phyloP scores from a whole-genome alignment of 768 basidiomycete species.

The Tricholoma flavovirens region DNA sequence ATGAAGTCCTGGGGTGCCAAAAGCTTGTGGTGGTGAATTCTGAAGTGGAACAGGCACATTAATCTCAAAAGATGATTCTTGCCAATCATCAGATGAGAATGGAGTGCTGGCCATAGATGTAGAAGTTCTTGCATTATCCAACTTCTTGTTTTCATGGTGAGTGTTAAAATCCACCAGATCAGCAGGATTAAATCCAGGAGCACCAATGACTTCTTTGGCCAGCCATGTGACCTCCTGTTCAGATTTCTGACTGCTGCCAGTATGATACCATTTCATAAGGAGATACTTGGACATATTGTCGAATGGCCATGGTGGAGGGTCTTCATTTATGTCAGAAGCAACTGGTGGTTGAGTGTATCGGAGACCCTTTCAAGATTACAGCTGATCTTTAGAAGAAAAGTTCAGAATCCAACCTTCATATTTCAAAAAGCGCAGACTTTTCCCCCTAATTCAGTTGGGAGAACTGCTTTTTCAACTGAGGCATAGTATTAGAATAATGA shows the following conservation, averaged over 20 bases:
- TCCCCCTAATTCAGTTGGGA: no score
- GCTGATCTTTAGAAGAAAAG: no score
- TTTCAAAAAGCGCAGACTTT: no score
- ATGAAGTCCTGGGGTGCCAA: conserved; percentile 14
- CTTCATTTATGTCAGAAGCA: no score
- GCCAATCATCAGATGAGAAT: not conserved
- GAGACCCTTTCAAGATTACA: no score
- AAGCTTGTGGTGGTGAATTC: conserved; percentile 13
- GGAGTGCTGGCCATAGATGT: not conserved
- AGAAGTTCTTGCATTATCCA: conserved; percentile 5
- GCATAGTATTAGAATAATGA: no score
- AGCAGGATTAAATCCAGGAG: conserved; percentile 9
- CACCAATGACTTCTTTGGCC: conserved; percentile 9
- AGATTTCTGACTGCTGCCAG: conserved; percentile 12
- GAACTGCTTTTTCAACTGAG: no score
- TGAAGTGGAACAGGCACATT: conserved; percentile 18
- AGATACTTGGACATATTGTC: not conserved
- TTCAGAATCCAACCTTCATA: no score
- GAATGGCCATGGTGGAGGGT: not conserved
- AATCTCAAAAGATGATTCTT: conserved; percentile 19
- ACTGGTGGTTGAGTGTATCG: not conserved
- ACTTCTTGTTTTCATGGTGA: conserved; percentile 11
- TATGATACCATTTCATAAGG: not conserved
- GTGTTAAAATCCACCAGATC: conserved; percentile 12
- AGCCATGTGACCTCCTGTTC: conserved; percentile 10